phyloP scores from a whole-genome alignment of 306 rosid species.

The Rosa multiflora region DNA sequence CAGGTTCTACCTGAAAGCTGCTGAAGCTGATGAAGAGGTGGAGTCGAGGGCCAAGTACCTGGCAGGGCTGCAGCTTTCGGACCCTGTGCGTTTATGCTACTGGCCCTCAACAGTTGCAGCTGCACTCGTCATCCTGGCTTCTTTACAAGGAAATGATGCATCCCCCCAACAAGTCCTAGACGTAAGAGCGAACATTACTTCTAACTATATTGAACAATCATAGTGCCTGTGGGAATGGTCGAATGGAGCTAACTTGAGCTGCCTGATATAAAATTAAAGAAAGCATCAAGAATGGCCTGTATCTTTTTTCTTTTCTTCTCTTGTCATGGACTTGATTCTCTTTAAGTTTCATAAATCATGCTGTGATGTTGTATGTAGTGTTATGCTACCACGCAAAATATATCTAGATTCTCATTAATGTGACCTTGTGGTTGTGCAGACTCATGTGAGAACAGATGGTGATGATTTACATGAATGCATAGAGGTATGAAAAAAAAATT shows the following conservation, averaged over 20 bases:
- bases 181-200: conserved; percentile 37
- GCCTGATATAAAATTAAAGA: not conserved
- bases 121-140: conserved; percentile 77
- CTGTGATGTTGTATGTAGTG: not conserved
- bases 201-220: not conserved
- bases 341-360: not conserved
- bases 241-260: not conserved
- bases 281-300: not conserved
- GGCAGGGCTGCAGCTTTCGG: conserved; percentile 62
- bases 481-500: conserved; percentile 49
- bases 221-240: not conserved
- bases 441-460: conserved; percentile 70
- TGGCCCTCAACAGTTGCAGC: conserved; percentile 98
- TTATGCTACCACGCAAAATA: not conserved
- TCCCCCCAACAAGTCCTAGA: conserved; percentile 54
- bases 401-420: conserved; percentile 5
- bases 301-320: no score
- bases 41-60: conserved; percentile 75
- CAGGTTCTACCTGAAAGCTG: conserved; percentile 89
- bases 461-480: conserved; percentile 76
- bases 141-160: conserved; percentile 50
- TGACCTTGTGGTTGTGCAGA: conserved; percentile 59
- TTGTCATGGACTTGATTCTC: conserved; percentile 11
- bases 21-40: conserved; percentile 56
- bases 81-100: conserved; percentile 55